These are phyloP conservation scores for Candida alai DNA, from an alignment of 805 yeast genomes.

Conservation along the genomic window DNA sequence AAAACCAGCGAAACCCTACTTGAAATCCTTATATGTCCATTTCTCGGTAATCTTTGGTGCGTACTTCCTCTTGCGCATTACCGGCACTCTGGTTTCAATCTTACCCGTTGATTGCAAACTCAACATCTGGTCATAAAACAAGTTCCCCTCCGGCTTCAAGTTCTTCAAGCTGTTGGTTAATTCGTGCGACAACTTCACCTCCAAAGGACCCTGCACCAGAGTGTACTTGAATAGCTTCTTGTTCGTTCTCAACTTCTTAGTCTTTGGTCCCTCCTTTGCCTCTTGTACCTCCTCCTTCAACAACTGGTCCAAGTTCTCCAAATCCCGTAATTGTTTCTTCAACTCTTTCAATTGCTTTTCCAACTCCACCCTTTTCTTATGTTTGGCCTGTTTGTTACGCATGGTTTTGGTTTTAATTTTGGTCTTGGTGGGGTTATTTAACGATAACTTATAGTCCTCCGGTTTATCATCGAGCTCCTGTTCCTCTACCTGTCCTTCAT, in stretches of 20 bases:
- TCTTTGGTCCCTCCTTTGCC: conserved; percentile 17
- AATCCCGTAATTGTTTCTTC: conserved; percentile 56
- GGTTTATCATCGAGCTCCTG: conserved; percentile 27
- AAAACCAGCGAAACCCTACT: too few relatives aligned
- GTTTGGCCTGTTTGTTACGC: conserved; percentile 67
- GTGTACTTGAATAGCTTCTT: conserved; percentile 42
- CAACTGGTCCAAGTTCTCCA: conserved; percentile 38
- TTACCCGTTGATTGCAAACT: conserved; percentile 80
- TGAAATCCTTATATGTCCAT: conserved; percentile 89
- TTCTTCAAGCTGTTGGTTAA: conserved; percentile 79
- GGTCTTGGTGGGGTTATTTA: conserved; percentile 63
- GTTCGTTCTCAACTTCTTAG: conserved; percentile 18
- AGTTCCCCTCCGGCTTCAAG: conserved; percentile 86
- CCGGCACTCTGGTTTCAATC: conserved; percentile 78
- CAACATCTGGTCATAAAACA: conserved; percentile 77
- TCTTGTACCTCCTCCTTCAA: conserved; percentile 21
- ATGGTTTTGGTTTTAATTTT: conserved; percentile 75
- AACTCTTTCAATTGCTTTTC: conserved; percentile 55
- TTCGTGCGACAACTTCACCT: conserved; percentile 87
- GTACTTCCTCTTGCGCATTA: conserved; percentile 60
- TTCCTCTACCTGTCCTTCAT: conserved; percentile 28
- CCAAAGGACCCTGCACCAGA: conserved; percentile 43
- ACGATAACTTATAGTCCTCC: conserved; percentile 49
- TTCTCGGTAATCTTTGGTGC: conserved; percentile 80
- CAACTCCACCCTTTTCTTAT: conserved; percentile 54